These are phyloP conservation scores for Themeda triandra DNA, from an alignment of 176 grass and related monocot genomes.

Conservation along the genomic window DNA sequence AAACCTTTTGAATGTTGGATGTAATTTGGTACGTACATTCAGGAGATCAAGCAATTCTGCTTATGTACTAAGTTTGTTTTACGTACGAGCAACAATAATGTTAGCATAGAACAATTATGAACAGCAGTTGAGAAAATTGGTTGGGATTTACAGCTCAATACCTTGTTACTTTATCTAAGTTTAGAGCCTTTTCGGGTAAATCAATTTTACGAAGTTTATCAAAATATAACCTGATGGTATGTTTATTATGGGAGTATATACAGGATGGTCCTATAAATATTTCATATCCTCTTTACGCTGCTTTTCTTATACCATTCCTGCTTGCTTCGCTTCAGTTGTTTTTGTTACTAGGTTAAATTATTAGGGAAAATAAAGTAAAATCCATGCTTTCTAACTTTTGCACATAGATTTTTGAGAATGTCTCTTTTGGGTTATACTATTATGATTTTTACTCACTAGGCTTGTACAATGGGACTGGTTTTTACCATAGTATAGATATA, in stretches of 20 bases:
- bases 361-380: not conserved
- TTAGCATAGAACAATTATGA: not conserved
- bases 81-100: not conserved
- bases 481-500: not conserved
- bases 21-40: conserved; percentile 5
- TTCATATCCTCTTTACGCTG: not conserved
- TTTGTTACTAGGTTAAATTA: not conserved
- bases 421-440: not conserved
- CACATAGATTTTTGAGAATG: not conserved
- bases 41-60: not conserved
- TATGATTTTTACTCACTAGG: not conserved
- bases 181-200: not conserved
- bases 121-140: not conserved
- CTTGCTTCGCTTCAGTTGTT: not conserved
- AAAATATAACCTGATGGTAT: not conserved
- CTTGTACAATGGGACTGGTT: not conserved
- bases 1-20: not conserved
- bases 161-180: not conserved
- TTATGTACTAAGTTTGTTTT: conserved; percentile 18
- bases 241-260: not conserved
- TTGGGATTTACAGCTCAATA: not conserved
- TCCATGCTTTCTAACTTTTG: not conserved
- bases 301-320: not conserved
- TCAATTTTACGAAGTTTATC: not conserved
- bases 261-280: not conserved